phyloP scores from a whole-genome alignment of 257 asterid genomes.

The Lithospermum erythrorhizon region DNA sequence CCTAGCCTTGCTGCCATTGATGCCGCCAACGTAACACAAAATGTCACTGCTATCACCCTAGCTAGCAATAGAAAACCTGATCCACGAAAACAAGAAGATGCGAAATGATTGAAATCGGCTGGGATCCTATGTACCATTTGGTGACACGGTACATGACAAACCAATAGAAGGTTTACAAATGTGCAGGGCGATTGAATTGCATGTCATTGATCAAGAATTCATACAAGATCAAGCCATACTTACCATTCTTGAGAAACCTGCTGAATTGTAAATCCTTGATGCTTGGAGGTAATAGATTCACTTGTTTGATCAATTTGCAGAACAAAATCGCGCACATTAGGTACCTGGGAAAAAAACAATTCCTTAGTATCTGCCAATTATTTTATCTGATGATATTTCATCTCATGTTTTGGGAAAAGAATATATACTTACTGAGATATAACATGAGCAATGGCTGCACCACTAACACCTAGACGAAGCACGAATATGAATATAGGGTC shows the following conservation, averaged over 20 bases:
- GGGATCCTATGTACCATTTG: no score
- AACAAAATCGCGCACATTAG: conserved; percentile 58
- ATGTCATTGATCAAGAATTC: background rate
- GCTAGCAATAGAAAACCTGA: conserved; percentile 57
- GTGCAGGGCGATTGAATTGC: background rate
- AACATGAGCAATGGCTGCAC: conserved; percentile 99
- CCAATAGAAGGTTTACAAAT: no score
- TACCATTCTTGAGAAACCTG: conserved; percentile 77
- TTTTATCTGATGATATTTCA: background rate
- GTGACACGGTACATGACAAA: no score
- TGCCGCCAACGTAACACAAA: conserved; percentile 82
- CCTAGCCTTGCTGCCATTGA: conserved; percentile 91
- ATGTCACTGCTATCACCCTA: conserved; percentile 80
- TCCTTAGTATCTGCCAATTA: background rate
- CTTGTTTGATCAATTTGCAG: conserved; percentile 51
- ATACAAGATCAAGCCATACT: conserved; percentile 3
- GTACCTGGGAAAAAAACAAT: conserved; percentile 37
- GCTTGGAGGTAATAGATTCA: conserved; percentile 66
- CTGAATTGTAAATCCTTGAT: conserved; percentile 52
- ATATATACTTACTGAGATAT: conserved; percentile 66
- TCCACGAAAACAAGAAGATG: background rate
- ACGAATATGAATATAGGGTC: conserved; percentile 79
- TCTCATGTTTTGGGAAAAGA: background rate
- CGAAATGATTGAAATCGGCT: no score
- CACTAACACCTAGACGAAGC: conserved; percentile 67